A percentile compares a stretch with the other conserved stretches of the same genome.
phyloP scores from a whole-genome alignment of 2,329 filamentous ascomycete genomes.

The Didymella exigua region DNA sequence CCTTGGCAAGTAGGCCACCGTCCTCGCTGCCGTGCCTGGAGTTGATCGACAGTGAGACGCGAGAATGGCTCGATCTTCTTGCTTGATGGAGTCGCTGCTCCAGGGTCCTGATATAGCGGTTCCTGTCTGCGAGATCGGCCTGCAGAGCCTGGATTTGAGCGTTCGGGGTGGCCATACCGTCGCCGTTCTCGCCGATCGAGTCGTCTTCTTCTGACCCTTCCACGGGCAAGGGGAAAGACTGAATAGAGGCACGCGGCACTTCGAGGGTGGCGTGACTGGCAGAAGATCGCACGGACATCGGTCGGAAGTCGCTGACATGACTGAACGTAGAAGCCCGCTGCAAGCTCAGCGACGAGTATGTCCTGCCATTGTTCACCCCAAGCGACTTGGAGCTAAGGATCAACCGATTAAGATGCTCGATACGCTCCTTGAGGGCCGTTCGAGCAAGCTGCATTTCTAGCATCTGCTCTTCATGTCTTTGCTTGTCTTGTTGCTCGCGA shows the following conservation, averaged over 20 bases:
- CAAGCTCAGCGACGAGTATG: constrained; percentile 50
- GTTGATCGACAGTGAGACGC: constrained; percentile 77
- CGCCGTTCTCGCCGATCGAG: constrained; percentile 79
- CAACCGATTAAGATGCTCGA: constrained; percentile 92
- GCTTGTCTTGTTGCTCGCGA: constrained; percentile 73
- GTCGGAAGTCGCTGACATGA: constrained; percentile 50
- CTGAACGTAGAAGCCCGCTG: constrained; percentile 50
- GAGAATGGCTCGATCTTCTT: constrained; percentile 84
- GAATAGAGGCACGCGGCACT: constrained; percentile 42
- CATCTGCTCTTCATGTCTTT: constrained; percentile 95
- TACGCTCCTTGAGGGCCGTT: constrained; percentile 94
- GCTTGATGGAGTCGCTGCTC: constrained; percentile 93
- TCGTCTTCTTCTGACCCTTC: constrained; percentile 50
- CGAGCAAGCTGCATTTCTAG: constrained; percentile 97
- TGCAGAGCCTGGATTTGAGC: constrained; percentile 93
- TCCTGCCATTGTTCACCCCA: constrained; percentile 73
- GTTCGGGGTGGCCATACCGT: constrained; percentile 79
- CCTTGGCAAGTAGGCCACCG: constrained; percentile 70
- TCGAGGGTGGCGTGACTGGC: constrained; percentile 50
- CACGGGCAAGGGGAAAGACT: constrained; percentile 28
- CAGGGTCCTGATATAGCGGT: constrained; percentile 90
- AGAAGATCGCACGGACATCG: constrained; percentile 54
- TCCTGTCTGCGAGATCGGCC: constrained; percentile 95
- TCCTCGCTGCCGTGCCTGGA: constrained; percentile 74
- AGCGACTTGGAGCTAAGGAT: constrained; percentile 96